phyloP scores from a whole-genome alignment of 345 rosid genomes.

The Lenwebbia sp. region DNA sequence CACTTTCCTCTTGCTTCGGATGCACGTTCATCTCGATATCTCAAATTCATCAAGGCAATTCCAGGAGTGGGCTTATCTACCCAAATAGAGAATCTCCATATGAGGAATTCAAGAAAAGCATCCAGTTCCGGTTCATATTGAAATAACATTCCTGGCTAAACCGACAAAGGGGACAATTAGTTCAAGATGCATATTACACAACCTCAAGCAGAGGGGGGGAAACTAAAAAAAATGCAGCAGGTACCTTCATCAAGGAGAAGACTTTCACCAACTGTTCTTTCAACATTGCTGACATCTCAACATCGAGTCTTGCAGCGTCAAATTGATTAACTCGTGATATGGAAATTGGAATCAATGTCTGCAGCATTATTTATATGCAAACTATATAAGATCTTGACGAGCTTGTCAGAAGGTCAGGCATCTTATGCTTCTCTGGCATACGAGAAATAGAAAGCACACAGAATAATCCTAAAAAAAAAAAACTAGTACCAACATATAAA shows the following conservation, averaged over 20 bases:
- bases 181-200: background rate
- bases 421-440: background rate
- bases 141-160: conserved; percentile 98
- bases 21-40: conserved; percentile 81
- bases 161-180: conserved; percentile 21
- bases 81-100: conserved; percentile 99
- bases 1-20: conserved; percentile 37
- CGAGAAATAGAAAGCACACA: background rate
- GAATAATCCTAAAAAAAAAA: background rate
- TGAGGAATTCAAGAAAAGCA: conserved; percentile 98
- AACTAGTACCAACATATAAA: background rate
- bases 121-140: conserved; percentile 99
- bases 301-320: conserved; percentile 87
- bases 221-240: background rate
- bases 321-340: conserved; percentile 95
- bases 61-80: conserved; percentile 99
- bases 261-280: conserved; percentile 93
- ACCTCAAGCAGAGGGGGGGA: background rate
- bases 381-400: background rate
- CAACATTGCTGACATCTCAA: conserved; percentile 95
- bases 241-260: conserved; percentile 88
- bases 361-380: conserved; percentile 2
- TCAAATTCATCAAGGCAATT: conserved; percentile 81
- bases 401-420: background rate
- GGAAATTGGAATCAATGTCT: conserved; percentile 53